Conservation (phyloP, 2,329 filamentous ascomycete genomes). For the Moelleriella libera region DNA sequence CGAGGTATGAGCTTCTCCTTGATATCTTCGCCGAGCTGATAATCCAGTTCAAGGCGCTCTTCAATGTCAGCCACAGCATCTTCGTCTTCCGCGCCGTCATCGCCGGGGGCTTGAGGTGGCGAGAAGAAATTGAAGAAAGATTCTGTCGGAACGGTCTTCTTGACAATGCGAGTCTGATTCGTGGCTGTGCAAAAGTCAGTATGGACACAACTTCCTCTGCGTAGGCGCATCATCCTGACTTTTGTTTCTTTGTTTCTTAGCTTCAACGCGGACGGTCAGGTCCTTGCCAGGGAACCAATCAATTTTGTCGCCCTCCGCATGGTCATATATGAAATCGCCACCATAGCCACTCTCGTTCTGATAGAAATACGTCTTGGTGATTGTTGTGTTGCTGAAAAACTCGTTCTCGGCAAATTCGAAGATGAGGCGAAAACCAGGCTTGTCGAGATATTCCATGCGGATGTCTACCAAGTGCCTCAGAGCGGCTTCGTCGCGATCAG, state of each 20-base stretch:
- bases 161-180: constrained; percentile 96
- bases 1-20: constrained; percentile 99
- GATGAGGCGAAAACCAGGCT: constrained; percentile 93
- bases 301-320: constrained; percentile 95
- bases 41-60: constrained; percentile 94
- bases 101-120: constrained; percentile 72
- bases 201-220: neutral
- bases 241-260: constrained; percentile 99
- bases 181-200: constrained; percentile 54
- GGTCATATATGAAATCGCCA: constrained; percentile 98
- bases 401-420: constrained; percentile 95
- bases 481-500: constrained; percentile 87
- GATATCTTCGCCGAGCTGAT: constrained; percentile 97
- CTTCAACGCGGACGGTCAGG: constrained; percentile 85
- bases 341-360: constrained; percentile 97
- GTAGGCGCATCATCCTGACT: constrained; percentile 43
- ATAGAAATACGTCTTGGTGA: constrained; percentile 98
- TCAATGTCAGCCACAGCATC: constrained; percentile 84
- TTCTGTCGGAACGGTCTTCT: constrained; percentile 97
- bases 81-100: constrained; percentile 54
- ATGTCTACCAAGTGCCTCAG: constrained; percentile 85
- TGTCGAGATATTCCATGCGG: constrained; percentile 98
- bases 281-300: constrained; percentile 92
- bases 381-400: constrained; percentile 92
- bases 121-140: constrained; percentile 99